Base-by-base conservation (phyloP, 139 green algal genomes). In the Micractinium sp. region DNA sequence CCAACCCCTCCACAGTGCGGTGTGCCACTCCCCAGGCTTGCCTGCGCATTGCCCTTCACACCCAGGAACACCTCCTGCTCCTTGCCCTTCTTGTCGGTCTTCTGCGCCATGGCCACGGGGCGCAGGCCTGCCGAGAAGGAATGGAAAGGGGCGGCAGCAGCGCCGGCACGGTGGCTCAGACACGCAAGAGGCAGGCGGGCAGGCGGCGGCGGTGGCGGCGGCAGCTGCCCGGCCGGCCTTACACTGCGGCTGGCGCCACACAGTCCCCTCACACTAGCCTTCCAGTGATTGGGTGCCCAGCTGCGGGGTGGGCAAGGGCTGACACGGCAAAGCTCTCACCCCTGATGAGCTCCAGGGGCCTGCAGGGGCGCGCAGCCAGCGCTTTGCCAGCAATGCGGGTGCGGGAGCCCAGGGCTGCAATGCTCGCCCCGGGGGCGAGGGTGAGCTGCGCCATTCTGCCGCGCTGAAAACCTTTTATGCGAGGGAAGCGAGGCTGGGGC, bases 31-130 rank as follows among this genome's bases (percentile, higher is more conserved):
- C 16, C 14, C 18, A 38, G 47, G 41, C 83, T 81, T 79, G 67
- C 85, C 85, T 88, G 85, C 39, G 85, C 85, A 35, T 88, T 88
- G 85, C 85, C 86, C 79, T 93, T 92, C 13, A 92, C 87, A 0
- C 90, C 90, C 31, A 91, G 83, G 75, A 93, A 91, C 73, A 91
- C 86, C 88, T 95, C 90, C 66, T 93, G 85, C 87, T 94, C 76
- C 2, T 86, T 93, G 14, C 81, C 88, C 73, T 93, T 85, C 89
- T 92, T 89, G 79, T 94, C 90, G 3, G 79, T 89, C 67, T 94
- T 81, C 87, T 94, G 92, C 15, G 89, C 88, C 77, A 74, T 74
- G 79, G 79, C 67, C 83, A 78, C 82, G 5, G 47, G 56, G 38
- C 53, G 35, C 35, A 87, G 79, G 74, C 73, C 82, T 89, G 76